These are phyloP conservation scores for Byssoonygena ceratinophila DNA, from an alignment of 2,329 filamentous ascomycete genomes.

Conservation along the genomic window DNA sequence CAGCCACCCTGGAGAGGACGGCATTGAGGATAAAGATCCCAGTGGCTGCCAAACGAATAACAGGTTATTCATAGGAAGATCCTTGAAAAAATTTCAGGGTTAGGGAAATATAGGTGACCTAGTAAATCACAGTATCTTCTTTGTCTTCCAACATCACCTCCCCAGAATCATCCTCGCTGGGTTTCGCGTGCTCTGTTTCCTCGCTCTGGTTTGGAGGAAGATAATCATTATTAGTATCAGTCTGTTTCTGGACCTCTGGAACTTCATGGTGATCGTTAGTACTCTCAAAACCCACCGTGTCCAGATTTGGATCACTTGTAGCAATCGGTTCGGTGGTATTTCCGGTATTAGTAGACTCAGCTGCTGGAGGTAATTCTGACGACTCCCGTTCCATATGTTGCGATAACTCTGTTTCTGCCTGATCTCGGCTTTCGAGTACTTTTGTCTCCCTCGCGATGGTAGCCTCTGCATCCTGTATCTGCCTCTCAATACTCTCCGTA, in stretches of 20 bases:
- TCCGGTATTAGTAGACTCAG: conserved; percentile 30
- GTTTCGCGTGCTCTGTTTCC: conserved; percentile 31
- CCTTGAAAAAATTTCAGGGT: neutral
- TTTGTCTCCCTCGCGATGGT: conserved; percentile 54
- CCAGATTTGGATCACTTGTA: conserved; percentile 18
- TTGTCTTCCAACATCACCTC: conserved; percentile 74
- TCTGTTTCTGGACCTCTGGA: conserved; percentile 13
- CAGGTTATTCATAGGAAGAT: no score
- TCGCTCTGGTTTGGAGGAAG: conserved; percentile 30
- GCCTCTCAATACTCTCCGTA: conserved; percentile 58
- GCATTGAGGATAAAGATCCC: neutral
- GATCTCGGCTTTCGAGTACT: conserved; percentile 48
- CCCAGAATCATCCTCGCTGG: conserved; percentile 57
- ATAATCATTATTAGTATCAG: conserved; percentile 26
- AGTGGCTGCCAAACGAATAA: neutral
- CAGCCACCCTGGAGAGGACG: no score
- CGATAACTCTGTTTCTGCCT: conserved; percentile 23
- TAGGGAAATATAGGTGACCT: neutral
- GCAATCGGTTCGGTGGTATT: conserved; percentile 32
- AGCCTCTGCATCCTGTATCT: conserved; percentile 55
- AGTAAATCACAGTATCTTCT: conserved; percentile 89
- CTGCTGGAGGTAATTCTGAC: conserved; percentile 15
- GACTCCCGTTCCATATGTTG: conserved; percentile 14
- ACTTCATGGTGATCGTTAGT: conserved; percentile 12
- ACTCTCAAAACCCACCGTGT: conserved; percentile 21